These are phyloP conservation scores for Chlorociboria aeruginascens DNA, from an alignment of 495 filamentous ascomycete genomes.

Conservation along the genomic window DNA sequence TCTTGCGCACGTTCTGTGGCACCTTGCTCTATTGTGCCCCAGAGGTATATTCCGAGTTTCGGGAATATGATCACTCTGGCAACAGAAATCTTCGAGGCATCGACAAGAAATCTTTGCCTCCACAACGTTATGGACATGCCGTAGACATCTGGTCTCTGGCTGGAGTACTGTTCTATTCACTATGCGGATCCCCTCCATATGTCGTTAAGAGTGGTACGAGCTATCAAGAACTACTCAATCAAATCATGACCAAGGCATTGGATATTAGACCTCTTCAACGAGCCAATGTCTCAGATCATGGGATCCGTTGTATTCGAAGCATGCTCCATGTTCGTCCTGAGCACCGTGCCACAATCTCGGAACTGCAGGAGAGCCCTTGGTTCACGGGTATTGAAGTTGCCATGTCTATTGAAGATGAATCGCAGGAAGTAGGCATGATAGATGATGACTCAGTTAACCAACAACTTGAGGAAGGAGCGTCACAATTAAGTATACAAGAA, in stretches of 20 bases:
- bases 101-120: conserved; percentile 20
- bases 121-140: conserved; percentile 65
- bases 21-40: conserved; percentile 93
- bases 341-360: conserved; percentile 51
- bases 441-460: conserved; percentile 20
- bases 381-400: conserved; percentile 10
- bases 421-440: conserved; percentile 16
- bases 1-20: conserved; percentile 91
- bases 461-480: conserved; percentile 41
- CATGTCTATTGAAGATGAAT: conserved; percentile 26
- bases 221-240: conserved; percentile 57
- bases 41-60: conserved; percentile 84
- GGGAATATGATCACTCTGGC: conserved; percentile 38
- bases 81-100: conserved; percentile 29
- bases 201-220: conserved; percentile 44
- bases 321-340: conserved; percentile 68
- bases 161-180: conserved; percentile 73
- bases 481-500: conserved; percentile 55
- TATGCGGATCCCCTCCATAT: conserved; percentile 68
- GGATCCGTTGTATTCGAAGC: conserved; percentile 58
- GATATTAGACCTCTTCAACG: conserved; percentile 46
- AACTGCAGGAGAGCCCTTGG: conserved; percentile 22
- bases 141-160: conserved; percentile 94
- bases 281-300: conserved; percentile 45
- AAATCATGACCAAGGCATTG: conserved; percentile 63